Evolutionary conservation across 306 rosid genomes (phyloP), one percentile per base, ranked within the genome.

Genomic region (Prunus mongolica): DNA sequence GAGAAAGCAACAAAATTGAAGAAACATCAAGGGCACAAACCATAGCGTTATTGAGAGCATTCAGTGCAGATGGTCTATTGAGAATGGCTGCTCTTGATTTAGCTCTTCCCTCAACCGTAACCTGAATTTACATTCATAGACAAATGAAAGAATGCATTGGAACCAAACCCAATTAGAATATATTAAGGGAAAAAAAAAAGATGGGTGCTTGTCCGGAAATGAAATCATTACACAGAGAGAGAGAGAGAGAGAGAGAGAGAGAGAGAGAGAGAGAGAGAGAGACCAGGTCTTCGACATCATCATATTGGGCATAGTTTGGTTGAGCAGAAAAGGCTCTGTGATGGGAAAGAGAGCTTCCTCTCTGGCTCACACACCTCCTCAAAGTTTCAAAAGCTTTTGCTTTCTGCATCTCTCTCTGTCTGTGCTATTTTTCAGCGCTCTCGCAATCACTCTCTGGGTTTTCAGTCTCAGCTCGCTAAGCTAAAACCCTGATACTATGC

Each of bases 71-170:
- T 6, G 97, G 93, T 61, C 96, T 81, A 81, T 91, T 88, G 82
- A 93, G 92, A 75, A 91, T 82, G 32, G 98, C 96, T 25, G 93
- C 78, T 84, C 98, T 89, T 30, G 93, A 91, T 72, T 87, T 93
- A 46, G 92, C 87, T 82, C 89, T 87, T 85, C 98, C 98, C 85
- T 91, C 89, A 62, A 93, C 98, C 71, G 78, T 73, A 84, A 93
- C 89, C 98, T 93, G 86, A 70, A 81, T 49, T 76, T n/a, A 51
- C 12, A 19, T 12, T 14, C 73, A 56, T 4, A 60, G 25, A 69
- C 66, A 76, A 60, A 73, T 20, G 27, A 62, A 28, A 3, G 5
- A 58, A 62, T 18, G 16, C 13, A 16, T 38, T 60, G 38, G 34
- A n/a, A 56, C n/a, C 18, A 6, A 64, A 72, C 7, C 69, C 12